These are phyloP conservation scores for Rhizopus arrhizus DNA, from an alignment of 371 early-diverging fungal genomes.

Conservation along the genomic window DNA sequence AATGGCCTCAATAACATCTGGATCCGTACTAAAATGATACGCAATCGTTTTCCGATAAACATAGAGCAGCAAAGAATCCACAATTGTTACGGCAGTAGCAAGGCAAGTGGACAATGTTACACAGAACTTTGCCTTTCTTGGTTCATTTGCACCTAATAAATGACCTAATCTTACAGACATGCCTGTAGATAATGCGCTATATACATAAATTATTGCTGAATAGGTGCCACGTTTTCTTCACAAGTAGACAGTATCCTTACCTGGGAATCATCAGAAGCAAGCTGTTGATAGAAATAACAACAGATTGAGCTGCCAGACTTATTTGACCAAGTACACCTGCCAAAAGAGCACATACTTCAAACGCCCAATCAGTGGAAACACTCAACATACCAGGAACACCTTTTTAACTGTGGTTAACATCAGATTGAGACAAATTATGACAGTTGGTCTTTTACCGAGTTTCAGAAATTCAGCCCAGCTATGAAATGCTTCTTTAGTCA, in stretches of 20 bases:
- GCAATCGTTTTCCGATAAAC: conserved; percentile 27
- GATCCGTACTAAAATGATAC: conserved; percentile 50
- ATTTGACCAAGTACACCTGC: conserved; percentile 46
- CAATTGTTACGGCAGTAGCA: conserved; percentile 17
- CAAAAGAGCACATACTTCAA: conserved; percentile 51
- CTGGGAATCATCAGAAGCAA: conserved; percentile 42
- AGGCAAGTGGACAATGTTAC: conserved; percentile 22
- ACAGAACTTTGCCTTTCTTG: conserved; percentile 29
- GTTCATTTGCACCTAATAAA: conserved; percentile 39
- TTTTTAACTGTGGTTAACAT: conserved; percentile 2
- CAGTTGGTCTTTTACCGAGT: conserved; percentile 30
- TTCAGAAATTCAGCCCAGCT: conserved; percentile 44
- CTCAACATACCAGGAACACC: conserved; percentile 54
- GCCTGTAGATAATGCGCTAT: conserved; percentile 36
- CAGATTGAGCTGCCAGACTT: conserved; percentile 48
- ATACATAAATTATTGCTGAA: background rate
- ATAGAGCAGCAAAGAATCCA: conserved; percentile 32
- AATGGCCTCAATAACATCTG: conserved; percentile 45
- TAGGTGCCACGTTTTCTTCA: no score
- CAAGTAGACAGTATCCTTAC: conserved; percentile 16
- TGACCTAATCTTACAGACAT: conserved; percentile 42
- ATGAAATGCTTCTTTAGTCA: conserved; percentile 30
- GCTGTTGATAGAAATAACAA: conserved; percentile 34
- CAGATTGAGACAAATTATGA: background rate
- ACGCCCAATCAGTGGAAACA: conserved; percentile 51